Evolutionary conservation across 73 alveolate genomes (phyloP).

Genomic region (Paramecium biaurelia): DNA sequence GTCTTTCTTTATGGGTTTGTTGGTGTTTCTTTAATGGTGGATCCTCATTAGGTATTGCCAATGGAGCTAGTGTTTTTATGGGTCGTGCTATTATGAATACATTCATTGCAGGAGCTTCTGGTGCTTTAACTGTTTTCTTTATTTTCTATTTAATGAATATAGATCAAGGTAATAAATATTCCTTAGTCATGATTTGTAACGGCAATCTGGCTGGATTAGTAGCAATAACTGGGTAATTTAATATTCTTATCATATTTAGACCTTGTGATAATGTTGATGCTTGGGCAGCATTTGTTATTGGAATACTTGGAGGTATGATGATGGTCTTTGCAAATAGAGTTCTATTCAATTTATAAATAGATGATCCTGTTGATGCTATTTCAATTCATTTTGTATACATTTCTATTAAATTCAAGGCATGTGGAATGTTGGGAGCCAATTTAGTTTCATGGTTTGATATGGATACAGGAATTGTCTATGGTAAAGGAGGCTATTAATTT

Average conservation of each 20-base stretch:
- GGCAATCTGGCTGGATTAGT: slow-evolving; percentile 69
- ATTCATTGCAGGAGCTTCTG: slow-evolving; percentile 55
- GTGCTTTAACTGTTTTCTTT: slow-evolving; percentile 20
- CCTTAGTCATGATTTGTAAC: slow-evolving; percentile 57
- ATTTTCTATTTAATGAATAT: slow-evolving; percentile 7
- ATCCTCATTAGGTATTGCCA: not conserved
- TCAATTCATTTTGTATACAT: slow-evolving; percentile 59
- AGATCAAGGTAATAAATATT: slow-evolving; percentile 13
- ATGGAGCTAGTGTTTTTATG: slow-evolving; percentile 29
- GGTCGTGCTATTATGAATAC: slow-evolving; percentile 69
- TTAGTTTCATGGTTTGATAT: not conserved
- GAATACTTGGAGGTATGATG: slow-evolving; percentile 61
- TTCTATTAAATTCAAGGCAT: not conserved
- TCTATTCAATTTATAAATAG: slow-evolving; percentile 52
- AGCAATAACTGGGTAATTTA: slow-evolving; percentile 58
- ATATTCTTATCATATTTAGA: not conserved
- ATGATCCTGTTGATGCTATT: slow-evolving; percentile 77
- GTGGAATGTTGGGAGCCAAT: slow-evolving; percentile 68
- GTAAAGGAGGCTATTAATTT: slow-evolving; percentile 23
- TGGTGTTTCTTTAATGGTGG: slow-evolving; percentile 53
- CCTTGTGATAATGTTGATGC: slow-evolving; percentile 62
- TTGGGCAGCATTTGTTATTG: slow-evolving; percentile 69
- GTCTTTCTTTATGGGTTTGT: slow-evolving; percentile 20
- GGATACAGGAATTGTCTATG: slow-evolving; percentile 17
- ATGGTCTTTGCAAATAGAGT: slow-evolving; percentile 46